A percentile compares a stretch with the other conserved stretches of the same genome.
Evolutionary conservation across 2,329 filamentous ascomycete genomes (phyloP).

Genomic region (Diaporthe sp.): DNA sequence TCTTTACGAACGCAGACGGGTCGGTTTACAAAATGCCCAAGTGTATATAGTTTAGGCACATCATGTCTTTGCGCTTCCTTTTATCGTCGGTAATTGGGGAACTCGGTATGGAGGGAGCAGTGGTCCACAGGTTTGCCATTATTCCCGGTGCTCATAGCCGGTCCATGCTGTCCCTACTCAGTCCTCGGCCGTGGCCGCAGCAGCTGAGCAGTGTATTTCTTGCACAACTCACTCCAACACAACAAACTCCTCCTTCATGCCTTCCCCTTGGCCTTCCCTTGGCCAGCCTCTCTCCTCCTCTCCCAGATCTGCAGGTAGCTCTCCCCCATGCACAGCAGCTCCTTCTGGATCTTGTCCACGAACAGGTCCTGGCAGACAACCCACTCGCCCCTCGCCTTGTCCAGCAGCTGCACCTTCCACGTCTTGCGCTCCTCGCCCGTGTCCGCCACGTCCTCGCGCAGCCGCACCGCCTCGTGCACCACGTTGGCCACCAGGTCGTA

Average conservation of each 20-base stretch:
- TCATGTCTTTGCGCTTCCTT: background rate
- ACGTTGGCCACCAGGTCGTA: constrained; percentile 98
- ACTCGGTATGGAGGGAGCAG: background rate
- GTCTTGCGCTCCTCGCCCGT: constrained; percentile 88
- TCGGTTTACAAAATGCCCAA: background rate
- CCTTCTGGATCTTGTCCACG: constrained; percentile 88
- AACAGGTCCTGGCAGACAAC: constrained; percentile 93
- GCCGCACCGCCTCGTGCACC: constrained; percentile 83
- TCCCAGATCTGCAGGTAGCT: constrained; percentile 98
- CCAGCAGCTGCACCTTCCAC: constrained; percentile 92
- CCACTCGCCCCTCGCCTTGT: constrained; percentile 88
- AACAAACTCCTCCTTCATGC: constrained; percentile 16
- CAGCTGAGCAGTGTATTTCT: background rate
- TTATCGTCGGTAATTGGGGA: background rate
- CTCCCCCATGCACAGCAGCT: constrained; percentile 92
- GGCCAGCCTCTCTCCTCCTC: constrained; percentile 68
- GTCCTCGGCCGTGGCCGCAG: background rate
- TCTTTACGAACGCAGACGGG: background rate
- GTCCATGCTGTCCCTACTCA: background rate
- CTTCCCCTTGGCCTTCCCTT: constrained; percentile 52
- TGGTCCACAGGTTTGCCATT: background rate
- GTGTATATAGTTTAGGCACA: background rate
- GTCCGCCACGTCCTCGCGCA: constrained; percentile 86
- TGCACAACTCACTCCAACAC: background rate
- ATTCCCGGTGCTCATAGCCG: background rate